Evolutionary conservation across 371 early-diverging fungal genomes (phyloP).

Genomic region (Haplosporangium sp.): DNA sequence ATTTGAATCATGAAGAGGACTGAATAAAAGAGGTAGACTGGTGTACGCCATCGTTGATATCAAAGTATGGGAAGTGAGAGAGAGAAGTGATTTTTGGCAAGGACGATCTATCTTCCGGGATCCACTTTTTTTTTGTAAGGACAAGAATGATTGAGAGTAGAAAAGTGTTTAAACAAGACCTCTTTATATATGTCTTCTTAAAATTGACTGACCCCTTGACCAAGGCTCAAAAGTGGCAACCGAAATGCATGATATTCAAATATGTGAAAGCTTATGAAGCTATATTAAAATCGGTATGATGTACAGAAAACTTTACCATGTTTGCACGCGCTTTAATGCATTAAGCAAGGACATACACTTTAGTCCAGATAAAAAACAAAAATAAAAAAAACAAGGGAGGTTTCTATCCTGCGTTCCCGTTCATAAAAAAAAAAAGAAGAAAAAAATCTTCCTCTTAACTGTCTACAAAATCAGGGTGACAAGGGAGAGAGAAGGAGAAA

Average conservation of each 20-base stretch:
- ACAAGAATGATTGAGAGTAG: not conserved
- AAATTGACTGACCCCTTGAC: not conserved
- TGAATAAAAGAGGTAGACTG: not conserved
- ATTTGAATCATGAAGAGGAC: not conserved
- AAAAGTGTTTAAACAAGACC: too few species aligned
- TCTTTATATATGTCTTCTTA: not conserved
- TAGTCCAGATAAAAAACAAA: not conserved
- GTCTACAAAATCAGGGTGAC: constrained; percentile 6
- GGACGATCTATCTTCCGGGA: too few species aligned
- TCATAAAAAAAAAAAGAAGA: not conserved
- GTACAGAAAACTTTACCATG: not conserved
- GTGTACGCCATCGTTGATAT: not conserved
- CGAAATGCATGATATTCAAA: not conserved
- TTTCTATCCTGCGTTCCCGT: not conserved
- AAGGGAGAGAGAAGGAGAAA: constrained; percentile 2
- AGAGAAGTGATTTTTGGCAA: not conserved
- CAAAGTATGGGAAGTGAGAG: not conserved
- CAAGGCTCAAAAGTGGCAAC: not conserved
- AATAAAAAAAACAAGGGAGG: not conserved
- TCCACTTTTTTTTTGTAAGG: too few species aligned
- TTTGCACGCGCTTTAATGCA: constrained; percentile 5
- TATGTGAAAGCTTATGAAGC: too few species aligned
- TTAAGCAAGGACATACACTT: not conserved
- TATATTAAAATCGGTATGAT: too few species aligned
- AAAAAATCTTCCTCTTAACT: not conserved